phyloP scores from a whole-genome alignment of 345 rosid genomes.

The Euphorbia pulcherrima region DNA sequence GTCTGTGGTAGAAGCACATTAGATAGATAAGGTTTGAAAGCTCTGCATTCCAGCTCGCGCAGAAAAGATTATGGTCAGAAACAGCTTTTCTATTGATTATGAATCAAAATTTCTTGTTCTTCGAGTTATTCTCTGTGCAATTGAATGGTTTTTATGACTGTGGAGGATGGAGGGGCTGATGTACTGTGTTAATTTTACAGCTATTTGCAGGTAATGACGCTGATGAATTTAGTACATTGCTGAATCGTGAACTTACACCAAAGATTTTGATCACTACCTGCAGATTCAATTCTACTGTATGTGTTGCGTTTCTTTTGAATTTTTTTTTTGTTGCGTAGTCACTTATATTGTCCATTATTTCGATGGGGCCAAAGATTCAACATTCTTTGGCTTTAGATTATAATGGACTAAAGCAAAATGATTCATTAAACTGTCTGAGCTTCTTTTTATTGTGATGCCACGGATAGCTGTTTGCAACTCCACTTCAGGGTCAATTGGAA shows the following conservation, averaged over 20 bases:
- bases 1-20: too few relatives aligned
- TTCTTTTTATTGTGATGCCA: too few relatives aligned
- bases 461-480: too few relatives aligned
- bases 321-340: background rate
- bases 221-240: constrained; percentile 71
- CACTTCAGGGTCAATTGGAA: too few relatives aligned
- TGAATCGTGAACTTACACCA: constrained; percentile 51
- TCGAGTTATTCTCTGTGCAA: too few relatives aligned
- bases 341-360: too few relatives aligned
- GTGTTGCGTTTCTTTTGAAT: constrained; percentile 19
- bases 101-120: background rate
- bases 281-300: constrained; percentile 84
- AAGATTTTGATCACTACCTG: constrained; percentile 87
- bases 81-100: background rate
- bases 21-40: too few relatives aligned
- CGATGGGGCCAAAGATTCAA: too few relatives aligned
- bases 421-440: too few relatives aligned
- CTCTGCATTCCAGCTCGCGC: too few relatives aligned
- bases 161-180: constrained; percentile 4
- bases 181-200: constrained; percentile 31
- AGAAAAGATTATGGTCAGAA: background rate
- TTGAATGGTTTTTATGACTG: background rate
- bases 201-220: constrained; percentile 79
- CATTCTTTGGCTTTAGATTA: too few relatives aligned
- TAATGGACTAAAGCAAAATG: too few relatives aligned